Base-by-base conservation (phyloP, 2,329 filamentous ascomycete genomes). In the Fusarium chaquense region DNA sequence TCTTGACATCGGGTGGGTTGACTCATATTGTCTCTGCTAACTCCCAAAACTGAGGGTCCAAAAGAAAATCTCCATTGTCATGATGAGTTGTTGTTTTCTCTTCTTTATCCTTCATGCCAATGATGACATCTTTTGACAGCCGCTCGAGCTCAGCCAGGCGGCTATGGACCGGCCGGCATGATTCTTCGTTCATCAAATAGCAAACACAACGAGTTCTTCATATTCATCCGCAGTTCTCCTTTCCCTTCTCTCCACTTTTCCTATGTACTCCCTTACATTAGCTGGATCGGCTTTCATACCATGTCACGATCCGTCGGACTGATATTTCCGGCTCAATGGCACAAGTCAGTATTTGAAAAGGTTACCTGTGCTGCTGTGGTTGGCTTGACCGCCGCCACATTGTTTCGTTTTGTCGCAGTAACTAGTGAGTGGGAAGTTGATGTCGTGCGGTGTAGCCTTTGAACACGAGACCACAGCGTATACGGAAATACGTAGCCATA, bases 311-410 rank as follows among this genome's bases (percentile, higher is more conserved):
- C 47, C 59, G 28, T 45, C 57, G 28, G 59, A 24, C 58, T 33
- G 30, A 59, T 40, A 50, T 59, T 50, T 38, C 36, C 22, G n/a
- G 16, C 57, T 64, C 38, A 28, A 52, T n/a, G 32, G 65, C 58
- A 71, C 62, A 54, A 70, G 72, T 74, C 72, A 73, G 70, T 66
- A 51, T 18, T 20, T 20, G 9, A 26, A n/a, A 20, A 28, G 9
- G 32, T 26, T 46, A 13, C 33, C n/a, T 26, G 20, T 20, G 20
- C 20, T 20, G 20, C 20, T 20, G 32, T 47, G 11, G 22, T 45
- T 52, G 50, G 52, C 59, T 50, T 55, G 50, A 58, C 65, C 59
- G 45, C 50, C 41, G 38, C 38, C 67, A 54, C 55, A 43, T 63
- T 52, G 41, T 67, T 59, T 56, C 38, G 20, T 40, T 45, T 22